Conservation (phyloP, 2,329 filamentous ascomycete genomes). For the Coleophoma cylindrospora region DNA sequence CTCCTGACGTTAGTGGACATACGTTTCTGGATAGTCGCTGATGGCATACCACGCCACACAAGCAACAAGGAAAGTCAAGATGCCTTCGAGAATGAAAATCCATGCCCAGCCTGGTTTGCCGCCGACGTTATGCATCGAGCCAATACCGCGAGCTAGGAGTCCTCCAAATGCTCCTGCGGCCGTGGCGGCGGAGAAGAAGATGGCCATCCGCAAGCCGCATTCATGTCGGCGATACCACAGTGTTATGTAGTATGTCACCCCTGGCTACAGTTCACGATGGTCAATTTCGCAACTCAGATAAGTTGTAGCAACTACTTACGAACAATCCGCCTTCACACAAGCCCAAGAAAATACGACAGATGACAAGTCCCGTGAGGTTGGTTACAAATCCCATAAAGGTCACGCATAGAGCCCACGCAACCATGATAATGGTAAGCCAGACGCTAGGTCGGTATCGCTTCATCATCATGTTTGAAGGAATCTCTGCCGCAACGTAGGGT, state of each 20-base stretch:
- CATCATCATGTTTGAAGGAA: constrained; percentile 51
- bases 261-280: background rate
- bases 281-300: too few species aligned
- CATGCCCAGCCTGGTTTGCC: constrained; percentile 41
- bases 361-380: constrained; percentile 26
- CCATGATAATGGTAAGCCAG: constrained; percentile 58
- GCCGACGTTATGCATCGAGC: constrained; percentile 36
- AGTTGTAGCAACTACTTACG: background rate
- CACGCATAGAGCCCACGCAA: constrained; percentile 31
- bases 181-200: constrained; percentile 52
- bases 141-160: constrained; percentile 37
- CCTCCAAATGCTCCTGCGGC: constrained; percentile 45
- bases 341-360: constrained; percentile 19
- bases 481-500: constrained; percentile 30
- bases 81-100: constrained; percentile 47
- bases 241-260: constrained; percentile 40
- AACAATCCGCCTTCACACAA: constrained; percentile 15
- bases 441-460: constrained; percentile 46
- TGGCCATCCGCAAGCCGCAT: constrained; percentile 51
- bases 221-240: constrained; percentile 54
- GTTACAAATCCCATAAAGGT: constrained; percentile 24
- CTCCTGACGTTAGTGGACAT: background rate
- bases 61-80: constrained; percentile 36
- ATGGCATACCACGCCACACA: constrained; percentile 12
- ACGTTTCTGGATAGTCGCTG: constrained; percentile 15